phyloP scores from a whole-genome alignment of 2,329 filamentous ascomycete genomes.

The Setomelanomma holmii region DNA sequence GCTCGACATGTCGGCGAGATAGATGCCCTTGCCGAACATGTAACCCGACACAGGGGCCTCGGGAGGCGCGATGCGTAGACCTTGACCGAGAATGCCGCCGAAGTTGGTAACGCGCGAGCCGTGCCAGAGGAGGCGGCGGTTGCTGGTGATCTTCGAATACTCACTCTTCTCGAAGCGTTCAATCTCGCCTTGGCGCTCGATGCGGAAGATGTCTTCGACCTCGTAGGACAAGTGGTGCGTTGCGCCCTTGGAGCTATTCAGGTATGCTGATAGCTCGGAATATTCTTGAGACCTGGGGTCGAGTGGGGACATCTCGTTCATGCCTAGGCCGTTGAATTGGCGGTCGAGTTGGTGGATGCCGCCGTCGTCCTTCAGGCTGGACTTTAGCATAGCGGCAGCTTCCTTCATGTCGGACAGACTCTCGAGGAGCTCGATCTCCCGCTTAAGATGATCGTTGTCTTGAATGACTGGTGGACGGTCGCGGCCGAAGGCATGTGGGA shows the following conservation, averaged over 20 bases:
- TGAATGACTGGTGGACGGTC: constrained; percentile 73
- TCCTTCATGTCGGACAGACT: constrained; percentile 86
- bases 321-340: constrained; percentile 73
- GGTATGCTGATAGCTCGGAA: constrained; percentile 68
- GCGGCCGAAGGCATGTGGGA: constrained; percentile 82
- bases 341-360: constrained; percentile 71
- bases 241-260: constrained; percentile 68
- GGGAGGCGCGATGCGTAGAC: constrained; percentile 85
- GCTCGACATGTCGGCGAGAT: constrained; percentile 79
- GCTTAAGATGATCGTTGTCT: constrained; percentile 66
- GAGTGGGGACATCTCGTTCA: constrained; percentile 79
- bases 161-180: constrained; percentile 69
- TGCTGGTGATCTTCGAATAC: constrained; percentile 62
- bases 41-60: constrained; percentile 81
- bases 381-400: constrained; percentile 77
- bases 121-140: constrained; percentile 85
- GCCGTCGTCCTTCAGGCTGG: constrained; percentile 56
- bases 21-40: constrained; percentile 92
- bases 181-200: constrained; percentile 76
- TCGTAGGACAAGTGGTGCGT: constrained; percentile 70
- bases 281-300: constrained; percentile 68
- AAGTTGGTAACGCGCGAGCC: constrained; percentile 85
- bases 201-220: constrained; percentile 80
- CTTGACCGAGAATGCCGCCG: constrained; percentile 85
- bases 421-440: constrained; percentile 80